A percentile compares a stretch with the other conserved stretches of the same genome.
These are phyloP conservation scores for Fonsecaea multimorphosa DNA, from an alignment of 2,329 filamentous ascomycete genomes.

Conservation along the genomic window DNA sequence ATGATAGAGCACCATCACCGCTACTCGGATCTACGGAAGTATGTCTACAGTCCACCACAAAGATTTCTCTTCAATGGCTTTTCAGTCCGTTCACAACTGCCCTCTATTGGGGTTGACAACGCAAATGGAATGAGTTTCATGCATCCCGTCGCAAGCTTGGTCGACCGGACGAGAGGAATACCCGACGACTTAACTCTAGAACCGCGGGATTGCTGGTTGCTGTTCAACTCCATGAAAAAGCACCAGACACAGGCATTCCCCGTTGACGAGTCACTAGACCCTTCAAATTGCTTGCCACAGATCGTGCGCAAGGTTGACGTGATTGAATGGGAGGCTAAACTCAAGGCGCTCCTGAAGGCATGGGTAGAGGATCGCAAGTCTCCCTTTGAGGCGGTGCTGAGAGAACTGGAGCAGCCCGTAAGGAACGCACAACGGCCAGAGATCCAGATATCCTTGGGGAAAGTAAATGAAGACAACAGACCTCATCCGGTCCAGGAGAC, in stretches of 20 bases:
- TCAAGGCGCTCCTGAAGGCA: not conserved
- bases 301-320: not conserved
- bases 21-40: not conserved
- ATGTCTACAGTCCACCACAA: not conserved
- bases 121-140: not conserved
- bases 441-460: not conserved
- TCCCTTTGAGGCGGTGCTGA: not conserved
- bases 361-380: not conserved
- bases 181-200: not conserved
- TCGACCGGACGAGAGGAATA: not conserved
- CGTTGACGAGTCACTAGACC: not conserved
- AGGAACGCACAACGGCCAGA: not conserved
- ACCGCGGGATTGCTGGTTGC: not conserved
- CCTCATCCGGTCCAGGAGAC: not conserved
- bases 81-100: not conserved
- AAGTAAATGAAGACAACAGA: not conserved
- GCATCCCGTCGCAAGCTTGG: not conserved
- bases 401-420: not conserved
- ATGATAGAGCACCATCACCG: constrained; percentile 2
- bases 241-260: not conserved
- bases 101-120: not conserved
- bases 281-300: not conserved
- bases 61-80: not conserved
- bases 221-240: not conserved
- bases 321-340: not conserved